A percentile compares a stretch with the other conserved stretches of the same genome.
phyloP scores from a whole-genome alignment of 202 grass and related monocot genomes.

The Elaeis oleifera region DNA sequence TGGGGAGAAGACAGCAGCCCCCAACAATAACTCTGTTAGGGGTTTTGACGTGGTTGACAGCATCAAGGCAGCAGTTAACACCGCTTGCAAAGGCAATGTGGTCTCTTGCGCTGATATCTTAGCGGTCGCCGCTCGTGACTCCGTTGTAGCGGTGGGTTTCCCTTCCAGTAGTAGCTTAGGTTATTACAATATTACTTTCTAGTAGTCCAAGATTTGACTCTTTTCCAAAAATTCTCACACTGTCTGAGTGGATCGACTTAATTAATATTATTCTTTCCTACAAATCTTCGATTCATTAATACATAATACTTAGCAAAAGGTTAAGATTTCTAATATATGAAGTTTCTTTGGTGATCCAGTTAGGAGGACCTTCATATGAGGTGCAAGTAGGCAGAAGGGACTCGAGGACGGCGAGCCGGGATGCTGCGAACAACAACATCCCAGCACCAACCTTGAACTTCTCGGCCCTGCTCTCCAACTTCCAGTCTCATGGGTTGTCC shows the following conservation, averaged over 20 bases:
- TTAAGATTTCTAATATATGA: no score
- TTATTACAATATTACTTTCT: no score
- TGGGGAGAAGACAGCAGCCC: constrained; percentile 2
- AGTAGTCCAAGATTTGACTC: no score
- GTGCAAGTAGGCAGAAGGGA: constrained; percentile 65
- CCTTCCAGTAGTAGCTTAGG: no score
- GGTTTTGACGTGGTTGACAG: constrained; percentile 1
- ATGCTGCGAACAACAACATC: constrained; percentile 57
- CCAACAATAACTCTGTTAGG: not conserved
- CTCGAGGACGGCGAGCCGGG: constrained; percentile 48
- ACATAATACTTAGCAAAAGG: no score
- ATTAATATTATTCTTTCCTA: no score
- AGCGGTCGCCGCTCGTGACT: constrained; percentile 6
- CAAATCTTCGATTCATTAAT: no score
- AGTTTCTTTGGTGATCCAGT: constrained; percentile 22
- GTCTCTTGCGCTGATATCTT: constrained; percentile 16
- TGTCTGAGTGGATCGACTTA: no score
- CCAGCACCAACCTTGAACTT: constrained; percentile 44
- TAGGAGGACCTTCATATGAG: constrained; percentile 55
- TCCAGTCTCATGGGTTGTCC: constrained; percentile 48
- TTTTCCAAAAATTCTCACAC: no score
- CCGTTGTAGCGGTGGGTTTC: not conserved
- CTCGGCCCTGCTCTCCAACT: constrained; percentile 36
- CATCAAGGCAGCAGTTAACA: constrained; percentile 1
- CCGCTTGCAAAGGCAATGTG: not conserved